Percentiles rank a stretch among this genome's conserved stretches.
Evolutionary conservation across 768 basidiomycete species (phyloP).

Genomic region (Cyclocybe cylindracea): DNA sequence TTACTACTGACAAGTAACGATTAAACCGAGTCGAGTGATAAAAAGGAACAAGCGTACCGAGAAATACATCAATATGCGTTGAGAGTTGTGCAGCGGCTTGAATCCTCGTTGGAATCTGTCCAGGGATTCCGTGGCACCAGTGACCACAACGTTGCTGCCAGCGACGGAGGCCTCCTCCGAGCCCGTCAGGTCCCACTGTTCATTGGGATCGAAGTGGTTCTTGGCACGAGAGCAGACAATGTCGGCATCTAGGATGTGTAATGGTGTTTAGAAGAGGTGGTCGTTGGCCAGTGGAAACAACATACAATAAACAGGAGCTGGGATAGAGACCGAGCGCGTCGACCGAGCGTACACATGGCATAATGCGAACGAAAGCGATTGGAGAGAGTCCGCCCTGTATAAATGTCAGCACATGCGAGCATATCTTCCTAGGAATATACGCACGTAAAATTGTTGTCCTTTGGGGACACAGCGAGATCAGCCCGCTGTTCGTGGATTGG

Average conservation of each 20-base stretch:
- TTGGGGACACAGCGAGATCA: neutral
- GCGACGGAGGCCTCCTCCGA: constrained; percentile 38
- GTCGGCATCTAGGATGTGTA: constrained; percentile 59
- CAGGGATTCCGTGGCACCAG: constrained; percentile 32
- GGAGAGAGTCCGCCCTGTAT: constrained; percentile 63
- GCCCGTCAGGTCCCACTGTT: constrained; percentile 35
- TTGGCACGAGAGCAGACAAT: constrained; percentile 51
- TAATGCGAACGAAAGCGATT: constrained; percentile 67
- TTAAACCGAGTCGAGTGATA: neutral
- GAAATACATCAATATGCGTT: constrained; percentile 41
- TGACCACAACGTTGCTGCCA: constrained; percentile 15
- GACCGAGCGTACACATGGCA: constrained; percentile 65
- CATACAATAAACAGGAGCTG: constrained; percentile 82
- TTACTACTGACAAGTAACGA: neutral
- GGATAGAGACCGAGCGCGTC: constrained; percentile 81
- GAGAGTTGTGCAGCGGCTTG: constrained; percentile 39
- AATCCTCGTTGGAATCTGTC: constrained; percentile 53
- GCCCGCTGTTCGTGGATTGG: neutral
- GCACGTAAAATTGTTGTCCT: constrained; percentile 64
- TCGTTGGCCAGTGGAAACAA: neutral
- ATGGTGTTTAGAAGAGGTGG: neutral
- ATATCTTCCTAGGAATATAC: neutral
- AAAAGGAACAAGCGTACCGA: constrained; percentile 24
- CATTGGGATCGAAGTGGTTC: constrained; percentile 44
- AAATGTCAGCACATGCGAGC: constrained; percentile 22